A percentile compares a stretch with the other conserved stretches of the same genome.
phyloP scores from a whole-genome alignment of 1,139 yeast genomes.

The Sugiyamaella sp. region DNA sequence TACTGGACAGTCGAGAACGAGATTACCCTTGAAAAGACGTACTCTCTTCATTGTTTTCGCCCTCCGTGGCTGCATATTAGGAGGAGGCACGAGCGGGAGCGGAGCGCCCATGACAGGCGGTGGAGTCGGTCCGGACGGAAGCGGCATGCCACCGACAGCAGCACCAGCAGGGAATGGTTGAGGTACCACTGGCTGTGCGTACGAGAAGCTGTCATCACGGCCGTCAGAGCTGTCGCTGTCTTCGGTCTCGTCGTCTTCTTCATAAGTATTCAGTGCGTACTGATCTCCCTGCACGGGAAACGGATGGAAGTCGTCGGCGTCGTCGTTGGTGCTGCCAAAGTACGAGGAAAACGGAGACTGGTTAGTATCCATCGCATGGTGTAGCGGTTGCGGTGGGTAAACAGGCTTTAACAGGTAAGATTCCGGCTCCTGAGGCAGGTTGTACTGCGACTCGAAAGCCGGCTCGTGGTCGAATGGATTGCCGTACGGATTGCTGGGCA shows the following conservation, averaged over 20 bases:
- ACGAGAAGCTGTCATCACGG: slow-evolving; percentile 26
- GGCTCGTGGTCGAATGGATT: slow-evolving; percentile 14
- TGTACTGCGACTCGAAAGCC: slow-evolving; percentile 12
- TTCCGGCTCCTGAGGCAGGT: slow-evolving; percentile 26
- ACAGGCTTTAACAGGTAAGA: slow-evolving; percentile 31
- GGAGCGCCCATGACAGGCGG: slow-evolving; percentile 17
- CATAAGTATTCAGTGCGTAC: slow-evolving; percentile 45
- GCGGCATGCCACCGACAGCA: slow-evolving; percentile 13
- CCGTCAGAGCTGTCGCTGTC: slow-evolving; percentile 27
- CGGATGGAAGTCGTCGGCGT: slow-evolving; percentile 39
- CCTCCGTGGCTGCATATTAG: slow-evolving; percentile 39
- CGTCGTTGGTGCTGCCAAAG: slow-evolving; percentile 30
- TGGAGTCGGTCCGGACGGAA: slow-evolving; percentile 19
- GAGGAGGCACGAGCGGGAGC: slow-evolving; percentile 28
- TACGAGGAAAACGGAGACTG: slow-evolving; percentile 27
- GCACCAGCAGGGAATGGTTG: slow-evolving; percentile 12
- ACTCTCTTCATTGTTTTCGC: slow-evolving; percentile 53
- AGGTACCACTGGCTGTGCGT: slow-evolving; percentile 25
- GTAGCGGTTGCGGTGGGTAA: slow-evolving; percentile 24
- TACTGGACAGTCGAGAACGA: slow-evolving; percentile 79
- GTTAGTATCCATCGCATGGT: slow-evolving; percentile 26
- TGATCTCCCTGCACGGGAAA: slow-evolving; percentile 45
- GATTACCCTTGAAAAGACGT: slow-evolving; percentile 66
- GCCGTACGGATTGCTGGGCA: slow-evolving; percentile 4
- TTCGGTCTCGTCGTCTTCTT: slow-evolving; percentile 35